Percentiles rank a stretch among this genome's conserved stretches.
These are phyloP conservation scores for Epicoccum nigrum DNA, from an alignment of 2,329 filamentous ascomycete species.

Conservation along the genomic window DNA sequence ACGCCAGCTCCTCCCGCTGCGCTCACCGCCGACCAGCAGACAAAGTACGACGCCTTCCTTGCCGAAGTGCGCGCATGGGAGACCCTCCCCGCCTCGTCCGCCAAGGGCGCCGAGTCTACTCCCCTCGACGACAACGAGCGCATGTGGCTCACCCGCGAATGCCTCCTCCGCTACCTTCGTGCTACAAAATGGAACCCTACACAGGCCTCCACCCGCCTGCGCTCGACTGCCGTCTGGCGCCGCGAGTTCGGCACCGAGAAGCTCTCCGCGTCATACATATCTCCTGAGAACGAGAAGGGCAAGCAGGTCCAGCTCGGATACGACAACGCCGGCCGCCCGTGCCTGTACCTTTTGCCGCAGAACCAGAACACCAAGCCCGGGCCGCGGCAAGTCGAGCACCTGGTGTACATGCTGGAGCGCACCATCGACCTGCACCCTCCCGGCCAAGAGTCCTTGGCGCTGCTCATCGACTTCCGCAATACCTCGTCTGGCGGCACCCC, in stretches of 20 bases:
- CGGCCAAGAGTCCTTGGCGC: conserved; percentile 81
- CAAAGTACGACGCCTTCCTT: conserved; percentile 82
- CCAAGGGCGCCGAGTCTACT: conserved; percentile 62
- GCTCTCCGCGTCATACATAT: conserved; percentile 85
- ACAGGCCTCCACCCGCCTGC: conserved; percentile 78
- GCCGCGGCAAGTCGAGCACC: conserved; percentile 86
- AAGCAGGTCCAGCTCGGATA: conserved; percentile 92
- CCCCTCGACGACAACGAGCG: conserved; percentile 80
- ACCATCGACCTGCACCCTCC: conserved; percentile 86
- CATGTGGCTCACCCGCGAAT: conserved; percentile 91
- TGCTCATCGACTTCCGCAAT: conserved; percentile 91
- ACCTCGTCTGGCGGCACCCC: conserved; percentile 78
- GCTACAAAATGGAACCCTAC: conserved; percentile 85
- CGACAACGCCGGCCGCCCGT: conserved; percentile 84
- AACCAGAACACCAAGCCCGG: conserved; percentile 90
- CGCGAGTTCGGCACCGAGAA: conserved; percentile 81
- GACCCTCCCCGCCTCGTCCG: conserved; percentile 68
- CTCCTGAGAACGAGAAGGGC: conserved; percentile 92
- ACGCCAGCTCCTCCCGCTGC: conserved; percentile 62
- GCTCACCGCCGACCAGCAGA: conserved; percentile 76
- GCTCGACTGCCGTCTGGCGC: conserved; percentile 83
- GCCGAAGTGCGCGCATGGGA: conserved; percentile 73
- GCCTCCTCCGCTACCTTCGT: conserved; percentile 87
- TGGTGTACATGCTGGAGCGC: conserved; percentile 95
- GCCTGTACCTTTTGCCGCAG: conserved; percentile 86